Evolutionary conservation across 2,329 filamentous ascomycete genomes (phyloP).

Genomic region (Apiospora rasikravindrae): DNA sequence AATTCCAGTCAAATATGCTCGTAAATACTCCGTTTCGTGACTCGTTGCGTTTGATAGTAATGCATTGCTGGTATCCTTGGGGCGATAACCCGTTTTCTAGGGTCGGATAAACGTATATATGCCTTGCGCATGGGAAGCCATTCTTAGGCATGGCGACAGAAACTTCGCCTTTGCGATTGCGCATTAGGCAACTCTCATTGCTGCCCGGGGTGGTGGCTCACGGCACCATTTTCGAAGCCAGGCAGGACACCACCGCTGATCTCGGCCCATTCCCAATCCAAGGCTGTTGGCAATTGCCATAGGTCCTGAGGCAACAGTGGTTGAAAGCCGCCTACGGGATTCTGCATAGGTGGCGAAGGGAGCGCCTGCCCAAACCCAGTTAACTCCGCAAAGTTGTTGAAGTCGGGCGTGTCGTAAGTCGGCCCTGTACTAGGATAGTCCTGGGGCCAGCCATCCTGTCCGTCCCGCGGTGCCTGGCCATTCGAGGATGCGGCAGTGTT

Average conservation of each 20-base stretch:
- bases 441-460: slow-evolving; percentile 52
- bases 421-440: slow-evolving; percentile 47
- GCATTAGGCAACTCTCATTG: not conserved
- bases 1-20: slow-evolving; percentile 12
- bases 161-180: not conserved
- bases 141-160: not conserved
- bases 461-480: slow-evolving; percentile 50
- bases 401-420: slow-evolving; percentile 43
- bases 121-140: not conserved
- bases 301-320: slow-evolving; percentile 91
- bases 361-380: slow-evolving; percentile 48
- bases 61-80: not conserved
- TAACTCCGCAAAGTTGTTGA: slow-evolving; percentile 52
- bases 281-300: slow-evolving; percentile 94
- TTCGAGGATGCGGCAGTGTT: slow-evolving; percentile 43
- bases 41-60: slow-evolving; percentile 8
- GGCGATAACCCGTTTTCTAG: not conserved
- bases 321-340: slow-evolving; percentile 62
- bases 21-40: slow-evolving; percentile 15
- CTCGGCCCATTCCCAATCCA: slow-evolving; percentile 85
- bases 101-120: not conserved
- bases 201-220: slow-evolving; percentile 9
- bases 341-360: slow-evolving; percentile 35
- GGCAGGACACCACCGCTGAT: slow-evolving; percentile 70
- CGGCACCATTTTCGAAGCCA: slow-evolving; percentile 59